phyloP scores from a whole-genome alignment of 371 early-diverging fungal genomes.

The Dichotomocladium elegans region DNA sequence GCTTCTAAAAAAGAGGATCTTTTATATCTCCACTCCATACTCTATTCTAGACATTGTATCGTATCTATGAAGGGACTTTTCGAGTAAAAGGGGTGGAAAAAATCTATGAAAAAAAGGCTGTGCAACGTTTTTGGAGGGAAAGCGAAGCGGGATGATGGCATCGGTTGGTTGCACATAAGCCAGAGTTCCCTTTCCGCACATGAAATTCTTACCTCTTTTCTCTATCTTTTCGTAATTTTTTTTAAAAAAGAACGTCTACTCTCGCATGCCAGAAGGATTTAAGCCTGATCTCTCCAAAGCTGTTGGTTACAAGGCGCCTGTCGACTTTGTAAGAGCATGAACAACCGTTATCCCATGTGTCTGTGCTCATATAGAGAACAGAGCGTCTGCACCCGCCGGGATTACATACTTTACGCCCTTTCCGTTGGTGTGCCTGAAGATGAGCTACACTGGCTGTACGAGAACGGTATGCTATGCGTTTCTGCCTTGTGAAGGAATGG shows the following conservation, averaged over 20 bases:
- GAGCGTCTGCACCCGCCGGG: constrained; percentile 63
- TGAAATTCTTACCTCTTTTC: neutral
- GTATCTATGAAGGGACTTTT: too few species aligned
- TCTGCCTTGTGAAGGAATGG: too few species aligned
- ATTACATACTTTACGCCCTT: constrained; percentile 67
- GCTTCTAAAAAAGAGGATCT: too few species aligned
- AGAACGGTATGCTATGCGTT: constrained; percentile 51
- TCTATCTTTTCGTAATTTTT: neutral
- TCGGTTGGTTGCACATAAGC: too few species aligned
- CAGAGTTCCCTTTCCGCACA: too few species aligned
- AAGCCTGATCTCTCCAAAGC: constrained; percentile 49
- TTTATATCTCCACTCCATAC: too few species aligned
- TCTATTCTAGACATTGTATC: too few species aligned
- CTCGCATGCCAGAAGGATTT: constrained; percentile 12
- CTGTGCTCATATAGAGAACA: neutral
- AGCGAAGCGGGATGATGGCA: too few species aligned
- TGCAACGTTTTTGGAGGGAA: too few species aligned
- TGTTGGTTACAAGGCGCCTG: constrained; percentile 36
- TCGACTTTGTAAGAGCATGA: constrained; percentile 14
- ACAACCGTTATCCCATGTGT: neutral
- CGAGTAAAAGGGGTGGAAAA: too few species aligned
- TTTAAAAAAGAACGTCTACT: too few species aligned
- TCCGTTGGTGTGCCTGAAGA: constrained; percentile 57
- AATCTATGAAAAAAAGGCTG: too few species aligned
- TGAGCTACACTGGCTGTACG: constrained; percentile 65